Evolutionary conservation across 768 basidiomycete genomes (phyloP), one percentile per base, ranked within the genome.

Genomic region (Trametes cubensis): DNA sequence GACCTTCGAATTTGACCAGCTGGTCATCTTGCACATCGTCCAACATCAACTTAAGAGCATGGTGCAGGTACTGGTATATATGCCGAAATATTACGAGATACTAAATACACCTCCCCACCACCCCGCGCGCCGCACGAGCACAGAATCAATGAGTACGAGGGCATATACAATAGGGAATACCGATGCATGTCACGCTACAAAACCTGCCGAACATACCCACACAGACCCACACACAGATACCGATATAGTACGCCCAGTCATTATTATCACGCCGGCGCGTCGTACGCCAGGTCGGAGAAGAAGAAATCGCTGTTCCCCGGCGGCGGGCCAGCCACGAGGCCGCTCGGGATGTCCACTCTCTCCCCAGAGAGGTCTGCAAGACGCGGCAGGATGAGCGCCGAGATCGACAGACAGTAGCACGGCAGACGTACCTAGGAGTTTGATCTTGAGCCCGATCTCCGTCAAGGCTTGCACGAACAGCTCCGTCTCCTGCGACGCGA

Each of bases 391-490:
- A 51, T 21, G 50, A 34, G 39, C 4, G 15, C 39, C 5, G 7
- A 21, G 23, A n/a, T n/a, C 28, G n/a, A 39, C 47, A 34, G 15
- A 6, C 13, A 17, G 10, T 39, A 23, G 8, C 38, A 41, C 5
- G 59, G 30, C 28, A 8, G 46, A 76, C 86, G 49, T 62, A 91
- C 92, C 91, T 39, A 95, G 80, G 66, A 95, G 77, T 74, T 94
- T 93, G 71, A 96, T 92, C 76, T 94, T 95, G 54, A 95, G 75
- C 2, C 94, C 94, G 63, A 96, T 92, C 68, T 95, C 94, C 2
- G 94, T 96, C 66, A 96, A 77, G 10, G 89, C 87, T 69, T 91
- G 84, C 13, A 96, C 89, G 69, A 94, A 93, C 23, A 87, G 88
- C 41, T 89, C 89, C 0, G 94, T 95, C 74, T 94, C 91, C 65